These are phyloP conservation scores for Coemansia guatemalensis DNA, from an alignment of 192 early-diverging fungal species.

Conservation along the genomic window DNA sequence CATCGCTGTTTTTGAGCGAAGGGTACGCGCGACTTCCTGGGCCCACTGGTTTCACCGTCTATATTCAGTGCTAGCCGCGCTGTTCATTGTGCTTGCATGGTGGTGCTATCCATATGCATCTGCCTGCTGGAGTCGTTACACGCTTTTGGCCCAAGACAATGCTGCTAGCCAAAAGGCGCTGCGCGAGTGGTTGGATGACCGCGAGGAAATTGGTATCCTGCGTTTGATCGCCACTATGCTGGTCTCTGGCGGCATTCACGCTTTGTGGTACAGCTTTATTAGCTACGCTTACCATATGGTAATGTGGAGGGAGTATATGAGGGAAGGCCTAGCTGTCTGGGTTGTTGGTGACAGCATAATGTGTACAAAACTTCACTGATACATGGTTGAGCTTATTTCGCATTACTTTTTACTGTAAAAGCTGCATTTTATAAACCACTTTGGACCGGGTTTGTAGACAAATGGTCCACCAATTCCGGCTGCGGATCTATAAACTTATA, in stretches of 20 bases:
- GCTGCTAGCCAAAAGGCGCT: conserved; percentile 3
- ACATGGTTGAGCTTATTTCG: neutral
- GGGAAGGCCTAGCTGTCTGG: conserved; percentile 53
- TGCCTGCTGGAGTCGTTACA: conserved; percentile 20
- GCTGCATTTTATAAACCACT: too few species aligned
- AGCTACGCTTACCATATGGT: conserved; percentile 55
- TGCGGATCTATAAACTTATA: too few species aligned
- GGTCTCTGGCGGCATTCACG: conserved; percentile 41
- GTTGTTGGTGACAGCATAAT: conserved; percentile 31
- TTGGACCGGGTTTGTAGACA: too few species aligned
- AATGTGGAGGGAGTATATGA: conserved; percentile 50
- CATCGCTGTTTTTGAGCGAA: conserved; percentile 48
- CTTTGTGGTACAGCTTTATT: conserved; percentile 56
- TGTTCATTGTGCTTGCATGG: conserved; percentile 36
- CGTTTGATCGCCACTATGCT: conserved; percentile 31
- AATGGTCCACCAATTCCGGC: too few species aligned
- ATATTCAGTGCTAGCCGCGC: conserved; percentile 42
- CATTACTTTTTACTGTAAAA: too few species aligned
- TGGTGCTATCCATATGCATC: conserved; percentile 38
- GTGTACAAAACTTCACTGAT: conserved; percentile 46
- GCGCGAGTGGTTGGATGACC: conserved; percentile 26
- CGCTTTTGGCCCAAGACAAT: neutral
- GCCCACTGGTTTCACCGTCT: conserved; percentile 43
- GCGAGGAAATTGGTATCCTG: conserved; percentile 14
- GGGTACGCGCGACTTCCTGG: conserved; percentile 22